These are phyloP conservation scores for Coemansia sp. DNA, from an alignment of 192 early-diverging fungal species.

Conservation along the genomic window DNA sequence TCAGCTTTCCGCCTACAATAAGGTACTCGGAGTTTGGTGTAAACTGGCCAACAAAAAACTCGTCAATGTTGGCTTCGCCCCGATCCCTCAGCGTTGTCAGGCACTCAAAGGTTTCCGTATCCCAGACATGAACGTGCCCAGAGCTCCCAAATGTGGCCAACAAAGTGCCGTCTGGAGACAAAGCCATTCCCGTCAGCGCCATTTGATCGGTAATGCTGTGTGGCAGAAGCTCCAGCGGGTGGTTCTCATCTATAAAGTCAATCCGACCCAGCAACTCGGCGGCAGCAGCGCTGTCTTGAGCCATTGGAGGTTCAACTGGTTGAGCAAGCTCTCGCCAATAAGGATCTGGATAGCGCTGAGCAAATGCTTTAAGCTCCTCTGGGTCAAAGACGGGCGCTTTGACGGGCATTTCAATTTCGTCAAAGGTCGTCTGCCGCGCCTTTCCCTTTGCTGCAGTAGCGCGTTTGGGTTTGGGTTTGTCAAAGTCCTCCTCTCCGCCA, in stretches of 20 bases:
- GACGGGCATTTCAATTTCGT: conserved; percentile 25
- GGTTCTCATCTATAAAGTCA: conserved; percentile 62
- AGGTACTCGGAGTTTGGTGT: conserved; percentile 61
- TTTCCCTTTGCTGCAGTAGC: conserved; percentile 27
- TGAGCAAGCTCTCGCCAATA: conserved; percentile 35
- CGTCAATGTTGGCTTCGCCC: conserved; percentile 79
- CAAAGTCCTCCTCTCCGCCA: conserved; percentile 17
- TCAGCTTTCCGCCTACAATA: conserved; percentile 83
- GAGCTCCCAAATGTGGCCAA: conserved; percentile 82
- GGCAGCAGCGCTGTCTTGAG: no score
- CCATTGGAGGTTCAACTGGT: no score
- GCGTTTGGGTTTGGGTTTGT: conserved; percentile 13
- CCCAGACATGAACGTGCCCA: conserved; percentile 76
- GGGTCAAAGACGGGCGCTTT: conserved; percentile 52
- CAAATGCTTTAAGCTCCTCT: conserved; percentile 46
- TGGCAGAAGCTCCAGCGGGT: conserved; percentile 62
- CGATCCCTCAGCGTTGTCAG: conserved; percentile 70
- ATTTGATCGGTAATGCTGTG: conserved; percentile 72
- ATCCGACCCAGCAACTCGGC: conserved; percentile 15
- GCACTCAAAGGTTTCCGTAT: conserved; percentile 66
- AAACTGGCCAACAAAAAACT: conserved; percentile 84
- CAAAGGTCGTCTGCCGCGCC: conserved; percentile 40
- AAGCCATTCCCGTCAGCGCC: conserved; percentile 76
- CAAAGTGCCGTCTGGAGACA: conserved; percentile 81
- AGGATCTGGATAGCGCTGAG: conserved; percentile 53